phyloP scores from a whole-genome alignment of 805 yeast species.

The Candida vaughaniae region DNA sequence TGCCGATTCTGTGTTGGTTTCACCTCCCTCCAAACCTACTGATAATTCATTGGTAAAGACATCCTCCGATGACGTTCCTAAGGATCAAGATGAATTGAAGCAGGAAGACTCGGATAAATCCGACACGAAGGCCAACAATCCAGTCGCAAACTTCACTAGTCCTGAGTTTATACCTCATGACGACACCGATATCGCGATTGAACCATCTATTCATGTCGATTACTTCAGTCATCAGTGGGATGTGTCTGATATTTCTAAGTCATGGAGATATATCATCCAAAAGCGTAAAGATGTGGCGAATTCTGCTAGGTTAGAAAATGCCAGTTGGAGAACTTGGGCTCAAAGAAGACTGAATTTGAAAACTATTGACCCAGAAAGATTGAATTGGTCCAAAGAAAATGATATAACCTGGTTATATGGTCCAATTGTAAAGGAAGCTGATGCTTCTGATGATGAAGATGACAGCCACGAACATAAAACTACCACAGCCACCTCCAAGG shows the following conservation, averaged over 20 bases:
- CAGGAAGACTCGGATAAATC: constrained; percentile 8
- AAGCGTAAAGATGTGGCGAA: constrained; percentile 80
- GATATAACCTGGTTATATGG: constrained; percentile 99
- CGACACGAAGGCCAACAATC: no score
- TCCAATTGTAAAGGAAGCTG: constrained; percentile 61
- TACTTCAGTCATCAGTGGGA: constrained; percentile 96
- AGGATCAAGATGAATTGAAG: background rate
- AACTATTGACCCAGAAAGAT: constrained; percentile 87
- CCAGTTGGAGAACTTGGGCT: constrained; percentile 96
- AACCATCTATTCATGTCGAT: constrained; percentile 90
- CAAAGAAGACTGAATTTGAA: constrained; percentile 62
- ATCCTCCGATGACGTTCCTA: background rate
- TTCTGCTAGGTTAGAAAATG: constrained; percentile 46
- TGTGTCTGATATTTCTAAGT: constrained; percentile 85
- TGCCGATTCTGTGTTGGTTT: no score
- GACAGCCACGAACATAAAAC: constrained; percentile 15
- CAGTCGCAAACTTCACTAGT: constrained; percentile 17
- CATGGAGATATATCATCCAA: constrained; percentile 90
- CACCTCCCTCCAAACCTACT: no score
- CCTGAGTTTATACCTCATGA: constrained; percentile 64
- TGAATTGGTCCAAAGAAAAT: constrained; percentile 95
- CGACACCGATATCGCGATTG: constrained; percentile 75
- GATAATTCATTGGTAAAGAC: constrained; percentile 1
- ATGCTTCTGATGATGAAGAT: constrained; percentile 21
- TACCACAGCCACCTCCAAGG: constrained; percentile 40